Evolutionary conservation across 1,139 yeast genomes (phyloP).

Genomic region (Ogataea hybrid): DNA sequence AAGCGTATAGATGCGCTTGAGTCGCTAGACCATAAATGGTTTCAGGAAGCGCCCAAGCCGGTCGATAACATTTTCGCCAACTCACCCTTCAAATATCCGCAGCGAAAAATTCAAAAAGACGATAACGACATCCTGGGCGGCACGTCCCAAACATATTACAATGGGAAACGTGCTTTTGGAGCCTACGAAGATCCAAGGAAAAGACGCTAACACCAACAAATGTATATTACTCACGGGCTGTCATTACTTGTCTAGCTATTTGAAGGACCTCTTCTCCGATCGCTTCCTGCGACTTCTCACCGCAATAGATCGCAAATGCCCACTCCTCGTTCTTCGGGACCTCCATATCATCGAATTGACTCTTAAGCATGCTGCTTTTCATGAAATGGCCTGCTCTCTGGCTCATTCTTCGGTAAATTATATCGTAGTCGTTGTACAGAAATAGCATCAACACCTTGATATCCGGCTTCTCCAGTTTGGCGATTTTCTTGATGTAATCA

Average conservation of each 20-base stretch:
- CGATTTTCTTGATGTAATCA: slow-evolving; percentile 45
- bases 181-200: slow-evolving; percentile 17
- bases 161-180: slow-evolving; percentile 16
- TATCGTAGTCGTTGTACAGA: slow-evolving; percentile 61
- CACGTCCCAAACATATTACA: slow-evolving; percentile 6
- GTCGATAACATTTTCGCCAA: slow-evolving; percentile 70
- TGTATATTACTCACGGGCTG: neutral
- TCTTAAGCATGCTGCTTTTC: slow-evolving; percentile 79
- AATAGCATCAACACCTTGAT: slow-evolving; percentile 61
- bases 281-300: slow-evolving; percentile 38
- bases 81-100: slow-evolving; percentile 61
- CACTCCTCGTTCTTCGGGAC: slow-evolving; percentile 44
- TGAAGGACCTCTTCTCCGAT: slow-evolving; percentile 30
- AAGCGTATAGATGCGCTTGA: slow-evolving; percentile 70
- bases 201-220: slow-evolving; percentile 7
- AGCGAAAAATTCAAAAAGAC: slow-evolving; percentile 72
- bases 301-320: slow-evolving; percentile 19
- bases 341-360: slow-evolving; percentile 75
- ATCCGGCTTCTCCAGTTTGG: slow-evolving; percentile 22
- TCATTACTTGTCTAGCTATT: neutral
- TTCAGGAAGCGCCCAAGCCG: slow-evolving; percentile 65
- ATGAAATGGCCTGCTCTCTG: slow-evolving; percentile 74
- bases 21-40: slow-evolving; percentile 75
- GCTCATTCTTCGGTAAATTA: slow-evolving; percentile 56
- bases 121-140: slow-evolving; percentile 58